A percentile compares a stretch with the other conserved stretches of the same genome.
These are phyloP conservation scores for Teunomyces panamensis DNA, from an alignment of 805 yeast species.

Conservation along the genomic window DNA sequence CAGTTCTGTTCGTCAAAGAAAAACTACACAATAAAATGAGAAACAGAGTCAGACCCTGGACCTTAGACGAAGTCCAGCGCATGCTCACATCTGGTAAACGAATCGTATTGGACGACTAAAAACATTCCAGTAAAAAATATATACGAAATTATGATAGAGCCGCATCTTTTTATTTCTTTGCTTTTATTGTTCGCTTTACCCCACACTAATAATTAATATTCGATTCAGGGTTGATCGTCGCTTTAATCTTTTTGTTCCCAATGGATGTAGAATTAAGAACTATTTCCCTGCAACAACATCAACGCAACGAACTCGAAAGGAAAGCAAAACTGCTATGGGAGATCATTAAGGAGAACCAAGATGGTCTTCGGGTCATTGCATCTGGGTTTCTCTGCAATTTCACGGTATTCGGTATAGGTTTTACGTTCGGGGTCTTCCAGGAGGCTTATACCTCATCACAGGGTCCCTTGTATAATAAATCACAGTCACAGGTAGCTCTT, in stretches of 20 bases:
- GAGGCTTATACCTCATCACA: conserved; percentile 25
- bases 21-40: conserved; percentile 27
- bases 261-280: background rate
- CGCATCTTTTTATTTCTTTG: background rate
- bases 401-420: conserved; percentile 34
- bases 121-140: background rate
- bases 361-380: conserved; percentile 12
- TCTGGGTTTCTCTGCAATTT: conserved; percentile 25
- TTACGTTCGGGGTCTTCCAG: conserved; percentile 37
- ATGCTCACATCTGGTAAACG: conserved; percentile 28
- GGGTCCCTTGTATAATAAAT: conserved; percentile 25
- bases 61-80: conserved; percentile 31
- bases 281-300: background rate
- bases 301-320: background rate
- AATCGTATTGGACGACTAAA: conserved; percentile 18
- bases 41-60: conserved; percentile 28
- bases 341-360: background rate
- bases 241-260: background rate
- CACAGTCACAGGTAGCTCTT: conserved; percentile 27
- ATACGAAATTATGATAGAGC: background rate
- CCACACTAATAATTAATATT: background rate
- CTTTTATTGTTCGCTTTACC: background rate
- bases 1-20: conserved; percentile 23
- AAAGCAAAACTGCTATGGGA: background rate
- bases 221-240: background rate